Evolutionary conservation across 2,329 filamentous ascomycete species (phyloP), one percentile per base, ranked within the genome.

Genomic region (Aspergillus terreus): DNA sequence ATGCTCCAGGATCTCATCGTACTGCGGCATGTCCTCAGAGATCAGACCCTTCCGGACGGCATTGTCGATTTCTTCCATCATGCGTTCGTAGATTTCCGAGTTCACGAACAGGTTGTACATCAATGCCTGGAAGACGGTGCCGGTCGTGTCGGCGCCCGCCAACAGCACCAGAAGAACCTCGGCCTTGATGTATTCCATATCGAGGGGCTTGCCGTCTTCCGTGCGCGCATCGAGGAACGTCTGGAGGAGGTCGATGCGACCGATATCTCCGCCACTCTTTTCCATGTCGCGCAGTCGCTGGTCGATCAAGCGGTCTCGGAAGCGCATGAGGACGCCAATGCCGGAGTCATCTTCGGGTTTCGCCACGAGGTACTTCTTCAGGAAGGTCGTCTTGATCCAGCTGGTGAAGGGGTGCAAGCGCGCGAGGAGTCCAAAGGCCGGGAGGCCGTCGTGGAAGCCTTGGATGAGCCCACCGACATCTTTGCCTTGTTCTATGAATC

Each of bases 241-340:
- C 58, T 84, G 80, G 4, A 84, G 68, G 0, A 83, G 68, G 58
- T 84, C 81, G 19, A 77, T 67, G 4, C 77, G 72, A 1, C 71
- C 72, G 5, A 65, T 60, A 0, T 71, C 68, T 9, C 75, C 78
- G 1, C 76, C 78, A 1, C 76, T 78, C 4, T 68, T 62, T 46
- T 76, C 69, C 17, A 82, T 71, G 47, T 81, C 77, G 23, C 71
- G 63, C 21, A 76, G 65, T 0, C 81, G 73, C 54, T 81, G 66
- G 19, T 66, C 60, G 50, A 83, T 75, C 2, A 83, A 70, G 23
- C 72, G 71, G 56, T 84, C 81, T 4, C 80, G 77, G 63, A 82
- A 83, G 7, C 78, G 71, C 79, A 83, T 83, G 50, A 83, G 60
- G 1, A 74, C 76, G 1, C 80, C 80, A 32, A 83, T 80, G 0